Evolutionary conservation across 345 rosid genomes (phyloP).

Genomic region (Rhizophora apiculata): DNA sequence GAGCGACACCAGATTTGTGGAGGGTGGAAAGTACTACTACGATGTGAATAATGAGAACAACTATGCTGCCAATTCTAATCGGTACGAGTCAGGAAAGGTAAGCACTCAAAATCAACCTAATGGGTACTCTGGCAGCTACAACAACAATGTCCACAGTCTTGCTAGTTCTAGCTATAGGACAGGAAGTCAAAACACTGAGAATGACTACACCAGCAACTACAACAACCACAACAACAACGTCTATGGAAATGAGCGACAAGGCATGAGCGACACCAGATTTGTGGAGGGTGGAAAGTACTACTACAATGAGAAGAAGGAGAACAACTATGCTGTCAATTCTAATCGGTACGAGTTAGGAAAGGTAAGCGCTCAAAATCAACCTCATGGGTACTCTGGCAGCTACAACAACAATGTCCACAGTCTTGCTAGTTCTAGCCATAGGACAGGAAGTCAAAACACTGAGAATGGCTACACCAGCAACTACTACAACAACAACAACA

Average conservation of each 20-base stretch:
- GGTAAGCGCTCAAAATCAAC: background rate
- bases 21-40: background rate
- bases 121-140: conserved; percentile 19
- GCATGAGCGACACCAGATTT: conserved; percentile 62
- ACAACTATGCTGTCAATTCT: background rate
- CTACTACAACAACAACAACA: conserved; percentile 9
- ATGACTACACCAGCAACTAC: conserved; percentile 11
- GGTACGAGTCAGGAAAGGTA: background rate
- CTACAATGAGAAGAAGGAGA: conserved; percentile 23
- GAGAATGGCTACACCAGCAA: conserved; percentile 12
- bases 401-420: conserved; percentile 14
- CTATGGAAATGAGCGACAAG: conserved; percentile 41
- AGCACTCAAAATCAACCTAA: background rate
- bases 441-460: conserved; percentile 2
- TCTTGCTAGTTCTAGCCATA: background rate
- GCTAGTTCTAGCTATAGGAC: conserved; percentile 4
- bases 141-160: conserved; percentile 12
- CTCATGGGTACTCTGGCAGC: conserved; percentile 16
- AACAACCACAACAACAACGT: conserved; percentile 9
- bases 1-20: background rate
- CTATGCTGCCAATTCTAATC: background rate
- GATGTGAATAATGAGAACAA: background rate
- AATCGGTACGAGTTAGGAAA: background rate
- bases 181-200: background rate
- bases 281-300: conserved; percentile 47